Percentiles rank a stretch among this genome's conserved stretches.
Evolutionary conservation across 2,329 filamentous ascomycete species (phyloP).

Genomic region (Boeremia lycopersici): DNA sequence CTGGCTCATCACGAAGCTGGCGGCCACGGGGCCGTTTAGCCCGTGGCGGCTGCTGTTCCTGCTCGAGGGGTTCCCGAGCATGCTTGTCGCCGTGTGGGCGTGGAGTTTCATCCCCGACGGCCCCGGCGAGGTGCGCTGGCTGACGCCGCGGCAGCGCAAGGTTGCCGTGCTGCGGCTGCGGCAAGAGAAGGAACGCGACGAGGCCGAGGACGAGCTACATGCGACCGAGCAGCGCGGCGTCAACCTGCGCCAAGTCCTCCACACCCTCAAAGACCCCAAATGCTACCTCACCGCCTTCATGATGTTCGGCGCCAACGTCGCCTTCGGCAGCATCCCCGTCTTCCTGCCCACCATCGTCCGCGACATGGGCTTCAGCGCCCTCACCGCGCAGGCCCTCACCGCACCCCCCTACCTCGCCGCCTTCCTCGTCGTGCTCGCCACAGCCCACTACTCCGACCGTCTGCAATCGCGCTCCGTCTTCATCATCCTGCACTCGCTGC

Average conservation of each 20-base stretch:
- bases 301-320: constrained; percentile 87
- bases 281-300: constrained; percentile 79
- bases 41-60: constrained; percentile 87
- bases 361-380: constrained; percentile 73
- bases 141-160: constrained; percentile 56
- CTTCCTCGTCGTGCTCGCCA: constrained; percentile 73
- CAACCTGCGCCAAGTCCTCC: constrained; percentile 62
- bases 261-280: constrained; percentile 68
- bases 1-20: constrained; percentile 76
- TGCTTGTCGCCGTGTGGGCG: constrained; percentile 74
- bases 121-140: constrained; percentile 57
- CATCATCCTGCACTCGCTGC: constrained; percentile 70
- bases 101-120: constrained; percentile 79
- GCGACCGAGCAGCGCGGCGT: constrained; percentile 47
- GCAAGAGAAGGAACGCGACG: constrained; percentile 51
- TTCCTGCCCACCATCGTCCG: constrained; percentile 82
- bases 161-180: constrained; percentile 74
- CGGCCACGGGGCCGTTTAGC: constrained; percentile 69
- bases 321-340: constrained; percentile 85
- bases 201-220: constrained; percentile 36
- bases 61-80: constrained; percentile 82
- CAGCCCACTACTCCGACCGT: constrained; percentile 74
- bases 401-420: constrained; percentile 81
- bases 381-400: constrained; percentile 75
- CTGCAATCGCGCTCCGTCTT: constrained; percentile 66